These are phyloP conservation scores for Aspergillus sojae DNA, from an alignment of 2,329 filamentous ascomycete species.

Conservation along the genomic window DNA sequence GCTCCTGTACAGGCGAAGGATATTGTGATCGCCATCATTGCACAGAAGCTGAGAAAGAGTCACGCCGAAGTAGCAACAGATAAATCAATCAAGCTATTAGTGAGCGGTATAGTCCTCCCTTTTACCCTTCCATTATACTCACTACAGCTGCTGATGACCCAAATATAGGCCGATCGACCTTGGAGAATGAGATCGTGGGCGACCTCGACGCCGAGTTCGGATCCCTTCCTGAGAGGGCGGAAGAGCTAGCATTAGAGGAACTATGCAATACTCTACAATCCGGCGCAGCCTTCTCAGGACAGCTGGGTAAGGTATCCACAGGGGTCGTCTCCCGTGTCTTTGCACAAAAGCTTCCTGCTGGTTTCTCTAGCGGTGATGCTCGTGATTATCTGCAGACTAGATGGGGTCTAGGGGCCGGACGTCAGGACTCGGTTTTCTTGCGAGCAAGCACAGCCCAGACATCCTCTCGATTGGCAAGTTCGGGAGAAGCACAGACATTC, in stretches of 20 bases:
- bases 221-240: slow-evolving; percentile 95
- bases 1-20: background rate
- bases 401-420: slow-evolving; percentile 83
- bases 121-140: background rate
- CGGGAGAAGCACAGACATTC: slow-evolving; percentile 88
- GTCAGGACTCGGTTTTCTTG: slow-evolving; percentile 88
- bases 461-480: slow-evolving; percentile 80
- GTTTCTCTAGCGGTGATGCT: slow-evolving; percentile 96
- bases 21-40: background rate
- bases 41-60: background rate
- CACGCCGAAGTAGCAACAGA: background rate
- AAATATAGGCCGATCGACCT: slow-evolving; percentile 82
- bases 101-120: background rate
- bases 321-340: slow-evolving; percentile 92
- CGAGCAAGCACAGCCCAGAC: slow-evolving; percentile 93
- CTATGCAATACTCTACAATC: slow-evolving; percentile 88
- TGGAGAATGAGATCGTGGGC: slow-evolving; percentile 98
- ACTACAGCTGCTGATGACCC: background rate
- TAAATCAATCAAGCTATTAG: background rate
- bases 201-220: slow-evolving; percentile 98
- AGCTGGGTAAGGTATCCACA: slow-evolving; percentile 93
- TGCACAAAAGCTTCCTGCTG: slow-evolving; percentile 98
- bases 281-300: slow-evolving; percentile 86
- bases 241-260: slow-evolving; percentile 95
- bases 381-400: slow-evolving; percentile 93